Conservation (phyloP, 2,329 filamentous ascomycete genomes). For the Elsinoe batatas region DNA sequence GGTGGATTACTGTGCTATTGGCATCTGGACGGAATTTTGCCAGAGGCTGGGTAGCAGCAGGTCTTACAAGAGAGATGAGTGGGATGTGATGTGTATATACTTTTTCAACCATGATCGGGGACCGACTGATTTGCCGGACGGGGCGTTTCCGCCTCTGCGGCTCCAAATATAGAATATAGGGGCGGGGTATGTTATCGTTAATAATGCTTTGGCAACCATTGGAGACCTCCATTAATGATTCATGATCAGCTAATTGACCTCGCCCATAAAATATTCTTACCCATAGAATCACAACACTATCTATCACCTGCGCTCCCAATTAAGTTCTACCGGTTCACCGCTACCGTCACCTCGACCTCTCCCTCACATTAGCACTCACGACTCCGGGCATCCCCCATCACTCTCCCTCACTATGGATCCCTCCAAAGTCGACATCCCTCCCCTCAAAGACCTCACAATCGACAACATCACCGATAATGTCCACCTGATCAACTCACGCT, state of each 20-base stretch:
- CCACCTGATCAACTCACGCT: slow-evolving; percentile 63
- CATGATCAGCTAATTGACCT: slow-evolving; percentile 1
- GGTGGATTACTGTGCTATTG: slow-evolving; percentile 33
- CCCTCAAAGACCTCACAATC: slow-evolving; percentile 60
- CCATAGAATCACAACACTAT: neutral
- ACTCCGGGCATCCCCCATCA: neutral
- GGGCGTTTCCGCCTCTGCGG: neutral
- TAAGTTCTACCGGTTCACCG: neutral
- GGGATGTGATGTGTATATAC: slow-evolving; percentile 17
- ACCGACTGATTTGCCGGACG: neutral
- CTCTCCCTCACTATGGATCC: slow-evolving; percentile 31
- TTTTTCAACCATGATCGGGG: no score
- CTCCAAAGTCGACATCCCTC: slow-evolving; percentile 37
- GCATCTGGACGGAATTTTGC: slow-evolving; percentile 35
- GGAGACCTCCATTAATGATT: neutral
- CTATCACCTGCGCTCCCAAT: no score
- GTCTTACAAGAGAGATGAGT: slow-evolving; percentile 32
- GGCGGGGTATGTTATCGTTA: neutral
- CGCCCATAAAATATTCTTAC: neutral
- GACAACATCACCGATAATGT: slow-evolving; percentile 75
- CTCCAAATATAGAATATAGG: neutral
- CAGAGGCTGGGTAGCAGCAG: slow-evolving; percentile 34
- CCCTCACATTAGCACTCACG: neutral
- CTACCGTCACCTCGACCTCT: neutral
- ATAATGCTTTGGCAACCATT: neutral